Evolutionary conservation across 1,284 basidiomycete species (phyloP), one percentile per base, ranked within the genome.

Genomic region (Moniliella sp.): DNA sequence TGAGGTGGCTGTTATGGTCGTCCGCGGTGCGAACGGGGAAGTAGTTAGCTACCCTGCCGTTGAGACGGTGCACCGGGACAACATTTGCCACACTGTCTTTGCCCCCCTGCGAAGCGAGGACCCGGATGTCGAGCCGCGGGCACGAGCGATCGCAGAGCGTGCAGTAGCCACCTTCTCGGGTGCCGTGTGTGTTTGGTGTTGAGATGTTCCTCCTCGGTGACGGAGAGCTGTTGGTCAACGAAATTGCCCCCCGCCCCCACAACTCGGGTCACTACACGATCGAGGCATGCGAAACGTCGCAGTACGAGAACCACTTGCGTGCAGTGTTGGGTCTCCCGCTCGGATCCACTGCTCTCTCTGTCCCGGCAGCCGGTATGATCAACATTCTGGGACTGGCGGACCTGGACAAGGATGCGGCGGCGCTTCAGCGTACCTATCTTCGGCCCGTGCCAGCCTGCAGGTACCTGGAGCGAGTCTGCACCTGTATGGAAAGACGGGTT

Each of bases 221-320:
- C 53, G 84, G 88, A 78, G 48, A 49, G 70, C 64, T 97, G 2
- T 73, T 76, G 37, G 70, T 97, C 46, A 97, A 99, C 63, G 91
- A 99, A 65, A 93, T 99, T 42, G 91, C 91, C 0, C 91, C 91
- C n/a, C 72, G 91, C 14, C 88, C 91, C 0, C 91, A 99, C 63
- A 99, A 97, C 64, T 93, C 84, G 5, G 88, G 88, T 0, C 91
- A 99, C 62, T 93, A 94, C 64, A 94, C 88, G n/a, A 94, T 97
- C 56, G 88, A 94, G 64, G 86, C 88, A 0, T 91, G 82, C 61
- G 70, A 82, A 47, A 80, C 83, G 2, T 93, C 83, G 9, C 91
- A 97, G 64, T 99, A 84, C 65, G 84, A 88, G 61, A 93, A 94
- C 54, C 91, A 97, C 62, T 74, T 97, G 25, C 81, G 86, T 18